Conservation (phyloP, 306 rosid genomes). For the Sesbania bispinosa region DNA sequence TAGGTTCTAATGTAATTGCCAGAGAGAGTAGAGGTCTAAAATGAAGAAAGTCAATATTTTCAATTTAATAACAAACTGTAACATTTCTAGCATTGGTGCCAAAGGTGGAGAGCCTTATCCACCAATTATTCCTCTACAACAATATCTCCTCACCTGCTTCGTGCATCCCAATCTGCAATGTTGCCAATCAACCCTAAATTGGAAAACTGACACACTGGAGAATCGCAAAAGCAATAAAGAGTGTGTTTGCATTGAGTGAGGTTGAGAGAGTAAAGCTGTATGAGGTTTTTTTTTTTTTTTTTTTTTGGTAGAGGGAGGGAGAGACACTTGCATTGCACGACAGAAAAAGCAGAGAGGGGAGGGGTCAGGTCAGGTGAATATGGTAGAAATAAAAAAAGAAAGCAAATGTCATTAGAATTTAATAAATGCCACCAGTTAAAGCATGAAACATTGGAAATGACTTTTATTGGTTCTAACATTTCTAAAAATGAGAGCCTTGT, state of each 20-base stretch:
- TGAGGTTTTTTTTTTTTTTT: too few species aligned
- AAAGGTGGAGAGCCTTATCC: background rate
- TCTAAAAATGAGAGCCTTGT: background rate
- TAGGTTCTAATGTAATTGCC: too few species aligned
- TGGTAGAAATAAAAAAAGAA: too few species aligned
- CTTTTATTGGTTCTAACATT: background rate
- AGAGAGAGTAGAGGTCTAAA: too few species aligned
- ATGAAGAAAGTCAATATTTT: too few species aligned
- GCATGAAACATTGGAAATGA: background rate
- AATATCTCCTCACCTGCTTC: too few species aligned
- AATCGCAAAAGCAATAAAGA: background rate
- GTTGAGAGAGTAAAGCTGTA: background rate
- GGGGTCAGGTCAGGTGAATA: background rate
- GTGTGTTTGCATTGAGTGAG: too few species aligned
- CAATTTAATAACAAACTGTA: too few species aligned
- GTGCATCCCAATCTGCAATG: background rate
- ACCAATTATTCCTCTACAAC: too few species aligned
- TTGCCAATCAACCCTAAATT: background rate
- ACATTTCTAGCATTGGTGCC: background rate
- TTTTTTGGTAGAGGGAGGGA: background rate
- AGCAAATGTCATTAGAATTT: background rate
- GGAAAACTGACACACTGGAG: background rate
- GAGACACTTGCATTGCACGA: background rate
- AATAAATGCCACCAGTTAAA: background rate
- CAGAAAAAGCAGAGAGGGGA: background rate